Conservation (phyloP, 768 basidiomycete genomes). For the Hygrocybe punicea region DNA sequence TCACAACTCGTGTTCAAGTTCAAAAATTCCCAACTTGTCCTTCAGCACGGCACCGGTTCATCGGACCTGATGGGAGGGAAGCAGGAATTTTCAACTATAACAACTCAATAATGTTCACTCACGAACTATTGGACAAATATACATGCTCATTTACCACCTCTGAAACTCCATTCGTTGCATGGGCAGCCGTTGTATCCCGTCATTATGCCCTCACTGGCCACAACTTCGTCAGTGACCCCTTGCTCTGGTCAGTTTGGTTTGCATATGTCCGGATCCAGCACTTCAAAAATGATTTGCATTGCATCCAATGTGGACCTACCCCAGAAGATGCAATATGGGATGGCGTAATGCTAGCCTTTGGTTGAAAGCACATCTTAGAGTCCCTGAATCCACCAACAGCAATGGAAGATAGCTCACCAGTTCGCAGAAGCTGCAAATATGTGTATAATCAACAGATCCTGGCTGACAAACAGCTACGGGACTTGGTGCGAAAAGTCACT, state of each 20-base stretch:
- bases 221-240: not conserved
- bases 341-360: conserved; percentile 21
- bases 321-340: conserved; percentile 20
- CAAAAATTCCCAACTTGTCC: conserved; percentile 5
- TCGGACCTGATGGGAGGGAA: conserved; percentile 30
- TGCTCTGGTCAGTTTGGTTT: not conserved
- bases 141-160: conserved; percentile 31
- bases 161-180: conserved; percentile 20
- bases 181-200: not conserved
- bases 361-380: conserved; percentile 12
- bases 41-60: conserved; percentile 9
- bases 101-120: conserved; percentile 28
- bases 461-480: not conserved
- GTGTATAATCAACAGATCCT: not conserved
- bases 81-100: conserved; percentile 37
- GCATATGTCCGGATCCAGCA: not conserved
- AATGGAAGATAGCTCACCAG: not conserved
- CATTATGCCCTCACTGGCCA: not conserved
- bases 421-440: not conserved
- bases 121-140: conserved; percentile 36
- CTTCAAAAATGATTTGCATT: conserved; percentile 16
- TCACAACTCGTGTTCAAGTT: not conserved
- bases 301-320: conserved; percentile 16
- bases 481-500: not conserved
- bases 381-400: conserved; percentile 8